Evolutionary conservation across 495 filamentous ascomycete species (phyloP).

Genomic region (Daldinia concentrica): DNA sequence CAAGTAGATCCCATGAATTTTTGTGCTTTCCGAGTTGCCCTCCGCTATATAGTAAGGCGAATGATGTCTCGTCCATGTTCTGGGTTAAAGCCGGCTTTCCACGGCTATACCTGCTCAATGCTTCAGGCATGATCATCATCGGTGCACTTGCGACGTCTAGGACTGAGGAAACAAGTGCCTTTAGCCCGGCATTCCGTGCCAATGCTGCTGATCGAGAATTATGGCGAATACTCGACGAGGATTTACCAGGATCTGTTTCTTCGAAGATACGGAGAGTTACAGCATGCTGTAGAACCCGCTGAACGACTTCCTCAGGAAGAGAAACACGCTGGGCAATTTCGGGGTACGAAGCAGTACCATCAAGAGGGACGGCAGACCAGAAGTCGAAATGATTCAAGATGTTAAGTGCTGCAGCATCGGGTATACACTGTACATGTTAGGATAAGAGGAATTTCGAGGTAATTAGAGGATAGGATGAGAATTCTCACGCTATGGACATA

Average conservation of each 20-base stretch:
- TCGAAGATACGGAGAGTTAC: conserved; percentile 57
- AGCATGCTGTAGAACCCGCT: conserved; percentile 54
- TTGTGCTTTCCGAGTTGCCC: conserved; percentile 40
- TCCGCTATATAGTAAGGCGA: conserved; percentile 40
- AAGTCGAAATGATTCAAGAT: conserved; percentile 48
- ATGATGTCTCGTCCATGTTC: conserved; percentile 43
- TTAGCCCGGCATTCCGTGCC: conserved; percentile 36
- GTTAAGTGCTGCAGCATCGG: conserved; percentile 44
- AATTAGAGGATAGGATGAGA: background rate
- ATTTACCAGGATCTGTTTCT: conserved; percentile 47
- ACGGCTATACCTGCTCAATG: conserved; percentile 38
- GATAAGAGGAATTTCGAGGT: background rate
- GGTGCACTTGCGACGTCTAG: conserved; percentile 76
- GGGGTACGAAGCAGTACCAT: conserved; percentile 47
- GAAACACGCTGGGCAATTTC: conserved; percentile 45
- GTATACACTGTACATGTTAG: conserved; percentile 33
- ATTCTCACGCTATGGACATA: conserved; percentile 42
- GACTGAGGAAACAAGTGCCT: conserved; percentile 73
- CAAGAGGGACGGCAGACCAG: conserved; percentile 48
- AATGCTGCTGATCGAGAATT: conserved; percentile 47
- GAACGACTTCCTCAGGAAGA: conserved; percentile 46
- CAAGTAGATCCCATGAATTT: conserved; percentile 46
- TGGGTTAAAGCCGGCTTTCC: conserved; percentile 41
- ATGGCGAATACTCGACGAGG: conserved; percentile 41
- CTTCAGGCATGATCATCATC: conserved; percentile 64